phyloP scores from a whole-genome alignment of 2,329 filamentous ascomycete genomes.

The Venturia aucupariae region DNA sequence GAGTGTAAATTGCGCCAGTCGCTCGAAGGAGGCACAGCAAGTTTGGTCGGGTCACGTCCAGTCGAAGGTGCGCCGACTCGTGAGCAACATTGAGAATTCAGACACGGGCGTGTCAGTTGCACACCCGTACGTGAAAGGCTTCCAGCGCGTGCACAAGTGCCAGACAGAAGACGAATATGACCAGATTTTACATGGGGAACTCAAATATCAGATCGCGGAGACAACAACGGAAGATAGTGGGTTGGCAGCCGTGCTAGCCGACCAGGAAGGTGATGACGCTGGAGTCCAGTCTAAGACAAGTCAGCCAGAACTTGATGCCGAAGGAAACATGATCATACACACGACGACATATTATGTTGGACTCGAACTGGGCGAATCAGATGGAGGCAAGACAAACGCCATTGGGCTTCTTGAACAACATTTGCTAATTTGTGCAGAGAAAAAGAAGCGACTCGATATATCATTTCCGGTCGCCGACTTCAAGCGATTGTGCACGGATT shows the following conservation, averaged over 20 bases:
- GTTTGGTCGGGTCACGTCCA: conserved; percentile 88
- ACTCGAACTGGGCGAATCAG: conserved; percentile 57
- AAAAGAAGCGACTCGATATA: conserved; percentile 61
- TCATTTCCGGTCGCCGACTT: conserved; percentile 79
- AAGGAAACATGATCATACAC: conserved; percentile 47
- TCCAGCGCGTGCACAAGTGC: conserved; percentile 71
- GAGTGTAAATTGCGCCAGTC: conserved; percentile 73
- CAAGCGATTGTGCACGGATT: conserved; percentile 68
- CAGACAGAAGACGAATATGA: conserved; percentile 52
- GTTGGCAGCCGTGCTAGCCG: not conserved
- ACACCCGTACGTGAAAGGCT: conserved; percentile 87
- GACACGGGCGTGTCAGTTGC: conserved; percentile 66
- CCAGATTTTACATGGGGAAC: conserved; percentile 48
- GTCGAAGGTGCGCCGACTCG: conserved; percentile 81
- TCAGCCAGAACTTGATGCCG: conserved; percentile 4
- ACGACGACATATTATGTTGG: conserved; percentile 95
- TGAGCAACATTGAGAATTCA: conserved; percentile 73
- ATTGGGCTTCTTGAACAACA: not conserved
- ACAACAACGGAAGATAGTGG: conserved; percentile 19
- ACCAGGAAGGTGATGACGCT: conserved; percentile 37
- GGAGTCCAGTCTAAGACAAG: conserved; percentile 29
- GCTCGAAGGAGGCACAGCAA: conserved; percentile 72
- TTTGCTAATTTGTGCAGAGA: conserved; percentile 16
- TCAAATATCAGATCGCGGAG: conserved; percentile 36
- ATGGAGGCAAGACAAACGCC: conserved; percentile 41